Base-by-base conservation (phyloP, 192 early-diverging fungal genomes). In the Linnemannia zychae region DNA sequence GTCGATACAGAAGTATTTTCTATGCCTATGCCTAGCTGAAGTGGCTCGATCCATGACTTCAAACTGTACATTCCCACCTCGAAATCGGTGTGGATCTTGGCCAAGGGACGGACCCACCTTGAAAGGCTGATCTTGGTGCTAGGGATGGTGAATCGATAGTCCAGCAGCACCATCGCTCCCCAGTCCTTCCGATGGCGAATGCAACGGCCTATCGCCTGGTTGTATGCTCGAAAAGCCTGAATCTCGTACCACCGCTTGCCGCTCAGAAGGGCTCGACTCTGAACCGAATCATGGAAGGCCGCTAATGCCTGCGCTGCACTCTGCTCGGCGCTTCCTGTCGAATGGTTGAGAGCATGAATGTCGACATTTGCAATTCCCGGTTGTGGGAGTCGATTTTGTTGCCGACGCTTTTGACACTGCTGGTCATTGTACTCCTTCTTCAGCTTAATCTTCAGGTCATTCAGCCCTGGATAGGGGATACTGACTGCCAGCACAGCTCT, bases 401-500 rank as follows among this genome's bases (percentile, higher is more conserved):
- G 28, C 7, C 63, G 49, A 33, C 40, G 57, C 38, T 52, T 46
- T 22, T 68, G 31, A 11, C 53, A 67, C 33, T 76, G 72, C n/a
- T 78, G 34, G 50, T 79, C 71, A 28, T 82, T 90, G 53, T 88
- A 91, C 1, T 78, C 75, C 49, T 82, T 79, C 52, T 91, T 91
- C 12, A 90, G 74, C 31, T 86, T 87, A 44, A 95, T 87, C 72
- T 92, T 91, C 11, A 90, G 82, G 69, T 95, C 94, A n/a, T 88
- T 87, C 1, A 87, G 46, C 1, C 74, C 69, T 4, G 92, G 88
- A 68, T 75, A 95, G 7, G 94, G 94, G 24, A 95, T 91, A 12
- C 94, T 92, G 44, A 91, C 87, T 0, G 93, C 82, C 22, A 94
- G 50, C 3, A 95, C 95, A 13, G 91, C 93, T n/a, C 95, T 87